Conservation (phyloP, 2,329 filamentous ascomycete species). For the Ophiostoma himal-ulmi region DNA sequence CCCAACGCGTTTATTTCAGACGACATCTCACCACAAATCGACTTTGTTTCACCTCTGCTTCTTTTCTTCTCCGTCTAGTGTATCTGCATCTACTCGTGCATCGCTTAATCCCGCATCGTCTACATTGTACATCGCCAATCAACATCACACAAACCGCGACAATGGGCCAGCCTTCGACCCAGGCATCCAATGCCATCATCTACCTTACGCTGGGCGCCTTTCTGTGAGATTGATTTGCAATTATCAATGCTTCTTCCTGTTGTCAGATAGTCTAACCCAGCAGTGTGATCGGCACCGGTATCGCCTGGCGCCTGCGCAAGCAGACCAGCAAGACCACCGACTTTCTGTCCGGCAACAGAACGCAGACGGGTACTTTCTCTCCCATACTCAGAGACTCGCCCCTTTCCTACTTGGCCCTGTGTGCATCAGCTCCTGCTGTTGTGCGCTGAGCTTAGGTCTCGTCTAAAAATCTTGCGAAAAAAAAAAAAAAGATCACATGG, state of each 20-base stretch:
- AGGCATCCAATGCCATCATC: conserved; percentile 77
- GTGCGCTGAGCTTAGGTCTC: not conserved
- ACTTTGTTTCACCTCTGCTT: not conserved
- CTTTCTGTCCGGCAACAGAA: conserved; percentile 70
- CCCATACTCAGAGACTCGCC: not conserved
- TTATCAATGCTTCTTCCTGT: not conserved
- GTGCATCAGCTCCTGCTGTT: not conserved
- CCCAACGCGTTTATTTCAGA: not conserved
- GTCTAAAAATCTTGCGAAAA: too few species aligned
- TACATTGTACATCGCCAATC: not conserved
- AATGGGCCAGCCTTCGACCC: conserved; percentile 70
- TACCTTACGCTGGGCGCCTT: conserved; percentile 74
- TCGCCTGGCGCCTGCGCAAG: conserved; percentile 53
- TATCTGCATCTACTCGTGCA: not conserved
- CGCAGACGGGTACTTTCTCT: conserved; percentile 62
- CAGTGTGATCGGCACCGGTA: conserved; percentile 58
- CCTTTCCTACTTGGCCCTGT: not conserved
- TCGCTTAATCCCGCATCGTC: not conserved
- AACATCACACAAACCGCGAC: conserved; percentile 12
- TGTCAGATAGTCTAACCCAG: conserved; percentile 12
- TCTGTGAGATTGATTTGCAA: conserved; percentile 47
- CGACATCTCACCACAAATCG: not conserved
- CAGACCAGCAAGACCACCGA: conserved; percentile 61
- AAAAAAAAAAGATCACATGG: not conserved
- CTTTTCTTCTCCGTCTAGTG: not conserved